Conservation (phyloP, 768 basidiomycete genomes). For the Boletellus sp. region DNA sequence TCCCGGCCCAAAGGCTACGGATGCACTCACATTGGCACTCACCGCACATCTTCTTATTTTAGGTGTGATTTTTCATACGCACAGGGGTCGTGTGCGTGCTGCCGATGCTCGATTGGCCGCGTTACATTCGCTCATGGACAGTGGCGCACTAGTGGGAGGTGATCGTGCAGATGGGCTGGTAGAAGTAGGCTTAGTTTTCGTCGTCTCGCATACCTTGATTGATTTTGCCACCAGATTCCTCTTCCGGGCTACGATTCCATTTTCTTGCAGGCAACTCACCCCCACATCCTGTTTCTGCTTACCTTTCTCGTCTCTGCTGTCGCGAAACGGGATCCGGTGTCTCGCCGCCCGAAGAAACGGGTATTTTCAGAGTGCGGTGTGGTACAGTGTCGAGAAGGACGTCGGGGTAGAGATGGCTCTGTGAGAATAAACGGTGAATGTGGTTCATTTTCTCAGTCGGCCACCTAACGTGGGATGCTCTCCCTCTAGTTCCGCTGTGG, state of each 20-base stretch:
- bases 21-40: constrained; percentile 37
- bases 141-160: constrained; percentile 42
- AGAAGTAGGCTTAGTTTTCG: constrained; percentile 31
- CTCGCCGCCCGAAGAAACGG: constrained; percentile 68
- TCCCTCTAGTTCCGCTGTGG: constrained; percentile 50
- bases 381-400: constrained; percentile 42
- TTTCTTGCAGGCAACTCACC: constrained; percentile 60
- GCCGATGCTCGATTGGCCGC: constrained; percentile 50
- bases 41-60: constrained; percentile 61
- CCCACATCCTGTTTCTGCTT: constrained; percentile 58
- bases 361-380: constrained; percentile 67
- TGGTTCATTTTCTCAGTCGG: background rate
- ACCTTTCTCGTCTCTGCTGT: constrained; percentile 64
- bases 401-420: constrained; percentile 25
- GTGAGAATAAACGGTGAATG: constrained; percentile 13
- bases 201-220: constrained; percentile 5
- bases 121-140: constrained; percentile 67
- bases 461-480: background rate
- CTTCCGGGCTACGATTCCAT: constrained; percentile 42
- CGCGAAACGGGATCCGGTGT: constrained; percentile 70
- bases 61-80: constrained; percentile 58
- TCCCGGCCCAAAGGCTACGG: constrained; percentile 22
- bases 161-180: constrained; percentile 36
- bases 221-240: constrained; percentile 20
- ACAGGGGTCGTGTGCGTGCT: constrained; percentile 47